phyloP scores from a whole-genome alignment of 371 early-diverging fungal species.

The Fennellomyces sp. region DNA sequence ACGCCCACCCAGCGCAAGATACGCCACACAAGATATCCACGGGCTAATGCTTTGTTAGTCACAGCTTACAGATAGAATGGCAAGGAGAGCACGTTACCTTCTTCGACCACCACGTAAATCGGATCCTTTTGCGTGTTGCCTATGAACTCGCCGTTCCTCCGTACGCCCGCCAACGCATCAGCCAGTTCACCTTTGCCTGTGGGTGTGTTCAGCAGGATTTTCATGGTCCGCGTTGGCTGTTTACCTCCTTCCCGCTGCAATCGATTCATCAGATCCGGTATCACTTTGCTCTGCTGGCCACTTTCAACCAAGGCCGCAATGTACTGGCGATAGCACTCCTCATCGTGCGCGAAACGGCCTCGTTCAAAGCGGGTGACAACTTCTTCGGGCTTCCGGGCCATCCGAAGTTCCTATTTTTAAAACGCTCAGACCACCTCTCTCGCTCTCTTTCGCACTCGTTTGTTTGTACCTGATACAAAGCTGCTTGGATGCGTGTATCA shows the following conservation, averaged over 20 bases:
- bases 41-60: neutral
- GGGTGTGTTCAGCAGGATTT: no score
- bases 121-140: slow-evolving; percentile 41
- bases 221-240: neutral
- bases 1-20: slow-evolving; percentile 75
- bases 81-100: slow-evolving; percentile 26
- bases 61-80: neutral
- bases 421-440: neutral
- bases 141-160: slow-evolving; percentile 2
- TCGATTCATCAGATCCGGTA: slow-evolving; percentile 60
- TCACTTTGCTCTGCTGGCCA: slow-evolving; percentile 59
- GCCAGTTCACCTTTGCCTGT: slow-evolving; percentile 12
- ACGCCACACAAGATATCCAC: slow-evolving; percentile 66
- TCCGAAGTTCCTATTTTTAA: slow-evolving; percentile 52
- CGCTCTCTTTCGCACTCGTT: neutral
- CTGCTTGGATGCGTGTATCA: slow-evolving; percentile 64
- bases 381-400: slow-evolving; percentile 43
- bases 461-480: slow-evolving; percentile 61
- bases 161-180: slow-evolving; percentile 8
- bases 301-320: slow-evolving; percentile 63
- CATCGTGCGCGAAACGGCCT: slow-evolving; percentile 63
- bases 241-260: slow-evolving; percentile 44
- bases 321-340: slow-evolving; percentile 63
- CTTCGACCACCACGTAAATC: slow-evolving; percentile 64
- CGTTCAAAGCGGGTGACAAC: slow-evolving; percentile 68